Percentiles rank a stretch among this genome's conserved stretches.
These are phyloP conservation scores for Metschnikowia amazonensis DNA, from an alignment of 805 yeast species.

Conservation along the genomic window DNA sequence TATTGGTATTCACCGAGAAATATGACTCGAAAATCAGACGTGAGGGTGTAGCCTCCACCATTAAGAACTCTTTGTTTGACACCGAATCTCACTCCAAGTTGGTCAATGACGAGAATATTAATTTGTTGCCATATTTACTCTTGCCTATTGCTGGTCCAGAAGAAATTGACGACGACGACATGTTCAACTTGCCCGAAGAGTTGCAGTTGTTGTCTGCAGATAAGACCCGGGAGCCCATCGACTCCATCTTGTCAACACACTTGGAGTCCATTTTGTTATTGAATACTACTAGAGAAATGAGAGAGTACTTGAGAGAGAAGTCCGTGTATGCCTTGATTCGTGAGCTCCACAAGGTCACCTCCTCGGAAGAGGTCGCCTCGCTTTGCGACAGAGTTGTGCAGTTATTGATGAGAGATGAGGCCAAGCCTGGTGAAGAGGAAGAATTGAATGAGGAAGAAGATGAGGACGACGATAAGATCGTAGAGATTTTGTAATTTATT, in stretches of 20 bases:
- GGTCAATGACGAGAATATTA: slow-evolving; percentile 58
- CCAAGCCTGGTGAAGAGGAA: slow-evolving; percentile 34
- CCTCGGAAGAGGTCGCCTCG: slow-evolving; percentile 49
- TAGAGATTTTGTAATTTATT: slow-evolving; percentile 44
- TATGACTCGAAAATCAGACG: slow-evolving; percentile 76
- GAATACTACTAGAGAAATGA: slow-evolving; percentile 67
- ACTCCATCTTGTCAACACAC: slow-evolving; percentile 62
- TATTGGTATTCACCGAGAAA: slow-evolving; percentile 77
- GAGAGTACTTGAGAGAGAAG: slow-evolving; percentile 76
- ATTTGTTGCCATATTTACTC: slow-evolving; percentile 75
- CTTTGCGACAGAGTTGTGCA: slow-evolving; percentile 83
- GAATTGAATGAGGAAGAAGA: slow-evolving; percentile 44
- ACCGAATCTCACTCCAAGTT: slow-evolving; percentile 60
- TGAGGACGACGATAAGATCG: slow-evolving; percentile 47
- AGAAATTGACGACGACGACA: slow-evolving; percentile 75
- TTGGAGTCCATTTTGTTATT: slow-evolving; percentile 76
- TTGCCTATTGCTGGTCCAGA: slow-evolving; percentile 79
- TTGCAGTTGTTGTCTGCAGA: slow-evolving; percentile 75
- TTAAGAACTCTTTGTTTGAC: slow-evolving; percentile 86
- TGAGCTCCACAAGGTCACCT: slow-evolving; percentile 69
- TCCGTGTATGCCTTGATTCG: slow-evolving; percentile 83
- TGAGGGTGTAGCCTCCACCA: slow-evolving; percentile 89
- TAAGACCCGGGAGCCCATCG: slow-evolving; percentile 70
- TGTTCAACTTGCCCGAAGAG: slow-evolving; percentile 83
- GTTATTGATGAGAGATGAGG: slow-evolving; percentile 87